A percentile compares a stretch with the other conserved stretches of the same genome.
phyloP scores from a whole-genome alignment of 1,284 basidiomycete genomes.

The Ustanciosporium gigantosporum region DNA sequence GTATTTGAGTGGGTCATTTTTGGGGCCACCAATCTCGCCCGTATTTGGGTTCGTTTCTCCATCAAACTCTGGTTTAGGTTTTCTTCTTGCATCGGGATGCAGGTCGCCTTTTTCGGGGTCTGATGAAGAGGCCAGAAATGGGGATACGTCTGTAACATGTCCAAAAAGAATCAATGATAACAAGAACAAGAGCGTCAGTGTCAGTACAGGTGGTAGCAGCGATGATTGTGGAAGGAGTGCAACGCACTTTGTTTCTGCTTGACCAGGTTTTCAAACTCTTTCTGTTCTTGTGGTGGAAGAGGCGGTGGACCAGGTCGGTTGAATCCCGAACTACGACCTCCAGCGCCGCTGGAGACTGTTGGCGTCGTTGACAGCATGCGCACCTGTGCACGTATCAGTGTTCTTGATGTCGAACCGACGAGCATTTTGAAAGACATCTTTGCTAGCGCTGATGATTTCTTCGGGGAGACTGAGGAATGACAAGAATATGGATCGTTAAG shows the following conservation, averaged over 20 bases:
- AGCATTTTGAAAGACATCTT: too few species aligned
- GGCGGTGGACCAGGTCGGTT: slow-evolving; percentile 60
- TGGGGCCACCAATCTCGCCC: slow-evolving; percentile 67
- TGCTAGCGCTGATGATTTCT: too few species aligned
- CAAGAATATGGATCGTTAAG: too few species aligned
- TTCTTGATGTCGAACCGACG: background rate
- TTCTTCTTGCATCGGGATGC: slow-evolving; percentile 61
- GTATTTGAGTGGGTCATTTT: slow-evolving; percentile 65
- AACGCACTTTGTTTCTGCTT: slow-evolving; percentile 57
- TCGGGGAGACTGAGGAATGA: too few species aligned
- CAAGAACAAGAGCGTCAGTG: background rate
- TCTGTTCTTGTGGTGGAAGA: slow-evolving; percentile 61
- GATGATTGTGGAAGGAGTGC: background rate
- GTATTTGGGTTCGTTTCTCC: slow-evolving; percentile 67
- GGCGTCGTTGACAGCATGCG: slow-evolving; percentile 14
- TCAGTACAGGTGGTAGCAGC: background rate
- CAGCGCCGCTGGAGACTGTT: too few species aligned
- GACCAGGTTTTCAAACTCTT: slow-evolving; percentile 61
- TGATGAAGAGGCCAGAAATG: slow-evolving; percentile 18
- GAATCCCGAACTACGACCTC: slow-evolving; percentile 29
- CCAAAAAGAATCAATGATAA: background rate
- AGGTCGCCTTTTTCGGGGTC: slow-evolving; percentile 42
- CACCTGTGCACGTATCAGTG: background rate
- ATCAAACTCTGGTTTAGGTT: slow-evolving; percentile 64
- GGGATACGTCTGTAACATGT: slow-evolving; percentile 15